These are phyloP conservation scores for Gracilaria domingensis DNA, from an alignment of 23 red algal genomes.

Conservation along the genomic window DNA sequence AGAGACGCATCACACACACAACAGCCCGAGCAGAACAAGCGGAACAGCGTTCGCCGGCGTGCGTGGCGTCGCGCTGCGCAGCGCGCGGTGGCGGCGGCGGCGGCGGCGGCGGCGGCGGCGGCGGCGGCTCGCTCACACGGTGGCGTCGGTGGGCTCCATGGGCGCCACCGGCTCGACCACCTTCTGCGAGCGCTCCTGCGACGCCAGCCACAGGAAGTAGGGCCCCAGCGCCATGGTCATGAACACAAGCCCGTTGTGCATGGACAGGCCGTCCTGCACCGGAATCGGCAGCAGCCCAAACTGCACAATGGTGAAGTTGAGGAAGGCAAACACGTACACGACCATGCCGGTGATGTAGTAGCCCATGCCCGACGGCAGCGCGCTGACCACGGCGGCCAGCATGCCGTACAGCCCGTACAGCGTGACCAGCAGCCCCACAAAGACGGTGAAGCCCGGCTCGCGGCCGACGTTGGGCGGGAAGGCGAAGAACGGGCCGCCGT, in stretches of 20 bases:
- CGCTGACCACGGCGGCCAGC: neutral
- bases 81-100: too few relatives aligned
- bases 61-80: too few relatives aligned
- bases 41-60: too few relatives aligned
- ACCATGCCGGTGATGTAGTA: slow-evolving; percentile 18
- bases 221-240: slow-evolving; percentile 51
- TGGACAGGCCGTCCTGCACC: neutral
- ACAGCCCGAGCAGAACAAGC: neutral
- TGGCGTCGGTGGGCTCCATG: neutral
- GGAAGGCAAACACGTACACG: slow-evolving; percentile 55
- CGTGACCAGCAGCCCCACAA: slow-evolving; percentile 3
- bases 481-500: neutral
- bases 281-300: slow-evolving; percentile 22
- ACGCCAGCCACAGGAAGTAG: slow-evolving; percentile 8
- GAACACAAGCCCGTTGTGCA: slow-evolving; percentile 67
- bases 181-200: neutral
- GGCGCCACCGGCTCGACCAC: neutral
- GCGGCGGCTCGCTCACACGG: too few relatives aligned
- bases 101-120: too few relatives aligned
- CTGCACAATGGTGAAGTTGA: slow-evolving; percentile 82
- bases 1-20: too few relatives aligned
- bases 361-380: neutral
- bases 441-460: neutral
- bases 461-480: slow-evolving; percentile 1
- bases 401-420: slow-evolving; percentile 21